phyloP scores from a whole-genome alignment of 2,329 filamentous ascomycete species.

The Anisogramma anomala region DNA sequence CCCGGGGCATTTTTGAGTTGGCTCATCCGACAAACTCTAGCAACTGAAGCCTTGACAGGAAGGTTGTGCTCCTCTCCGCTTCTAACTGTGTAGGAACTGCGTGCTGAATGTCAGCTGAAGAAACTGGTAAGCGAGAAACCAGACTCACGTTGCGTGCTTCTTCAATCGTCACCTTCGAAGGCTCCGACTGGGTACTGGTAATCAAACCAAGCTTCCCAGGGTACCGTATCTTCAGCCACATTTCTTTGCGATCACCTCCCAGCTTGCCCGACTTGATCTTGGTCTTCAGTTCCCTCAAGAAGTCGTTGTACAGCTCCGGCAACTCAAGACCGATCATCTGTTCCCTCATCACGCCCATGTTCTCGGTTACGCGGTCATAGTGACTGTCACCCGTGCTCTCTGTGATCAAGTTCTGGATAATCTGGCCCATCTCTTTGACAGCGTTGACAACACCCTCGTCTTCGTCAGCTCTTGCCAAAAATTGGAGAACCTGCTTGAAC shows the following conservation, averaged over 20 bases:
- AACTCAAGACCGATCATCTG: constrained; percentile 66
- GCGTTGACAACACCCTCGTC: constrained; percentile 55
- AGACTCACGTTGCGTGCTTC: constrained; percentile 52
- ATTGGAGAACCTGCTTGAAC: constrained; percentile 65
- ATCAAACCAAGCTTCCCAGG: constrained; percentile 59
- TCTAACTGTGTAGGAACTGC: constrained; percentile 2
- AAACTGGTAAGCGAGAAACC: neutral
- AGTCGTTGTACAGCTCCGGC: constrained; percentile 64
- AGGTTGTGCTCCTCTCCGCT: no score
- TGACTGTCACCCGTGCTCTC: constrained; percentile 64
- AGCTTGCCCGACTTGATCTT: constrained; percentile 58
- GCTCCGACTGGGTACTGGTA: constrained; percentile 47
- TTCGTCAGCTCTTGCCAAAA: constrained; percentile 33
- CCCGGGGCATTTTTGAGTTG: no score
- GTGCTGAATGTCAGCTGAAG: neutral
- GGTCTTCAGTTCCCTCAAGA: constrained; percentile 59
- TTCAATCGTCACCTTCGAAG: constrained; percentile 54
- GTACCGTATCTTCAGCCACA: constrained; percentile 66
- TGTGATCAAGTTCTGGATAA: constrained; percentile 57
- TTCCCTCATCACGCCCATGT: constrained; percentile 64
- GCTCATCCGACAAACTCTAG: no score
- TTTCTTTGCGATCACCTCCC: constrained; percentile 64
- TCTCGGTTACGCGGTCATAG: constrained; percentile 66
- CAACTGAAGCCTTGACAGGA: no score
- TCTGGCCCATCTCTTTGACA: constrained; percentile 59